Conservation (phyloP, 306 rosid species). For the Pyrus betulifolia region DNA sequence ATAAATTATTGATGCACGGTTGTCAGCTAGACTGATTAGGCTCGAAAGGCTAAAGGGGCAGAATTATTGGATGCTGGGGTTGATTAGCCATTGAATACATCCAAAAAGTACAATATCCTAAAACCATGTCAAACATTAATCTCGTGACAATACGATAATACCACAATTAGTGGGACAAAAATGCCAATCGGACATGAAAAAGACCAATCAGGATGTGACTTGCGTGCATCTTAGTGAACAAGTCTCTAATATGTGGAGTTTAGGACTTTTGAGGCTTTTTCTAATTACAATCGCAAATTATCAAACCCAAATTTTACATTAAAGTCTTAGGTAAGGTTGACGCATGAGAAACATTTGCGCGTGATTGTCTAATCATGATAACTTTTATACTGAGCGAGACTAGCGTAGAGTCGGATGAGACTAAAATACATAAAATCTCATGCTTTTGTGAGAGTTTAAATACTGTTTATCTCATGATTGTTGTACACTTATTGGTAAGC, state of each 20-base stretch:
- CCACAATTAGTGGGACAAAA: not conserved
- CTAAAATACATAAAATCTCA: no score
- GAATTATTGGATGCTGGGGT: not conserved
- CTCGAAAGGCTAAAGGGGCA: not conserved
- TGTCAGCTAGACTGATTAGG: not conserved
- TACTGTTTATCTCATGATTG: not conserved
- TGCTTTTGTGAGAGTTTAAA: rapidly evolving
- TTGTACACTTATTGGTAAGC: not conserved
- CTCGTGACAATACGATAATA: not conserved
- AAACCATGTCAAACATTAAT: not conserved
- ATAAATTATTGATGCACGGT: not conserved
- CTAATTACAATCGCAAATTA: no score
- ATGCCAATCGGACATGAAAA: not conserved
- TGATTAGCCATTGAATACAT: not conserved
- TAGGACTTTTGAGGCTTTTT: not conserved
- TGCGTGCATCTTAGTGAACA: no score
- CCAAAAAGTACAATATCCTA: not conserved
- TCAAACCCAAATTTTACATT: no score
- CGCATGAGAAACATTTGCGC: no score
- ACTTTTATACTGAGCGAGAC: rapidly evolving
- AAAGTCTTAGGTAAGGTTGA: no score
- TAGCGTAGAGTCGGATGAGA: no score
- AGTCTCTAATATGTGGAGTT: not conserved
- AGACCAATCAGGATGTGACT: not conserved
- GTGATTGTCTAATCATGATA: not conserved